A percentile compares a stretch with the other conserved stretches of the same genome.
Conservation (phyloP, 2,329 filamentous ascomycete species). For the Pestalotiopsis sp. region DNA sequence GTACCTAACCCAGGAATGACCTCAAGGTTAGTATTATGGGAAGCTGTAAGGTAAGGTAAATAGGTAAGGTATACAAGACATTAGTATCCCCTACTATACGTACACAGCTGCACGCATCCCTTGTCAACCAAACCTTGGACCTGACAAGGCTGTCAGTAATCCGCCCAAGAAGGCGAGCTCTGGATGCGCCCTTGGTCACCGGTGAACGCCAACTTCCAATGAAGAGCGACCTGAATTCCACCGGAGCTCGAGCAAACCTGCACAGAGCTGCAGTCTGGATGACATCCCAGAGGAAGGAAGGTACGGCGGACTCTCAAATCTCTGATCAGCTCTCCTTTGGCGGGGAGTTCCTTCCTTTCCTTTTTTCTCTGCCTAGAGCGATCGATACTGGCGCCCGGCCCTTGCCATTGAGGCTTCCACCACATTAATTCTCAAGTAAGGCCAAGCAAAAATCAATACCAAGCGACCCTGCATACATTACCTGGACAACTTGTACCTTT, state of each 20-base stretch:
- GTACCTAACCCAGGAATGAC: too few relatives aligned
- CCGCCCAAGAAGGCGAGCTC: neutral
- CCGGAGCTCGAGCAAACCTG: neutral
- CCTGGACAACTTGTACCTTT: neutral
- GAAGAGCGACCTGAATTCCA: neutral
- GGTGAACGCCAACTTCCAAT: neutral
- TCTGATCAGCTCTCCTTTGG: neutral
- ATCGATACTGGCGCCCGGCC: neutral
- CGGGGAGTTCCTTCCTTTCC: neutral
- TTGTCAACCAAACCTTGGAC: neutral
- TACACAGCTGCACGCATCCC: neutral
- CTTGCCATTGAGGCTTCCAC: neutral
- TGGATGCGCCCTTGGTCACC: neutral
- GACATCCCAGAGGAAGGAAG: neutral
- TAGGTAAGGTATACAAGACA: neutral
- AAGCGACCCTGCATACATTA: too few relatives aligned
- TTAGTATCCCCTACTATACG: neutral
- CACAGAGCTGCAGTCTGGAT: neutral
- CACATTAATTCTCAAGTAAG: neutral
- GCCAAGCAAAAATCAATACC: neutral
- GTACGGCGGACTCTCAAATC: neutral
- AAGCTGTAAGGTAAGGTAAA: neutral
- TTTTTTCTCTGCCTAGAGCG: neutral
- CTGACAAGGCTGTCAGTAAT: neutral
- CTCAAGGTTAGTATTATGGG: neutral